A percentile compares a stretch with the other conserved stretches of the same genome.
These are phyloP conservation scores for Ceratobasidium sp. DNA, from an alignment of 1,284 basidiomycete genomes.

Conservation along the genomic window DNA sequence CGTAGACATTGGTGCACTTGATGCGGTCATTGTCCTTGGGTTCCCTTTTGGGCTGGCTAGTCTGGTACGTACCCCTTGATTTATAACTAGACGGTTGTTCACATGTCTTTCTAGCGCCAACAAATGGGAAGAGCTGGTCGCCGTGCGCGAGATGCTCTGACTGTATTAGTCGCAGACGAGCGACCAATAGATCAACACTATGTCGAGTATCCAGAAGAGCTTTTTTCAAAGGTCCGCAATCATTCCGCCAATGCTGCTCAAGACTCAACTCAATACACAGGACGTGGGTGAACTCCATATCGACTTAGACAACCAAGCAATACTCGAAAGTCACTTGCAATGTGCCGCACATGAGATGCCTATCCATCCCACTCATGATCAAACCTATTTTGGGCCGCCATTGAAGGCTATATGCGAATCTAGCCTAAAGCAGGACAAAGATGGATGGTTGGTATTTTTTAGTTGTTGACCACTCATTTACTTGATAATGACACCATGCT, in stretches of 20 bases:
- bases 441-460: slow-evolving; percentile 67
- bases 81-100: slow-evolving; percentile 8
- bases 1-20: slow-evolving; percentile 88
- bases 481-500: slow-evolving; percentile 13
- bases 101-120: slow-evolving; percentile 67
- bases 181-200: slow-evolving; percentile 84
- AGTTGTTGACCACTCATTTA: not conserved
- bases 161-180: slow-evolving; percentile 77
- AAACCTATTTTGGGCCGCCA: slow-evolving; percentile 75
- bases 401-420: slow-evolving; percentile 67
- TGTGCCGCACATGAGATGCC: slow-evolving; percentile 92
- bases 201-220: slow-evolving; percentile 73
- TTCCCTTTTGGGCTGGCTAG: slow-evolving; percentile 83
- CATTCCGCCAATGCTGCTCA: not conserved
- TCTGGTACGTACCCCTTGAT: slow-evolving; percentile 63
- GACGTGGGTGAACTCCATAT: slow-evolving; percentile 72
- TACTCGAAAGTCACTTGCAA: slow-evolving; percentile 87
- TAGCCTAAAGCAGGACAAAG: slow-evolving; percentile 68
- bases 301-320: slow-evolving; percentile 78
- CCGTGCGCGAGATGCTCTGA: slow-evolving; percentile 83
- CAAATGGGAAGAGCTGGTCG: slow-evolving; percentile 91
- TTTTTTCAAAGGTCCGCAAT: slow-evolving; percentile 64
- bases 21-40: slow-evolving; percentile 90
- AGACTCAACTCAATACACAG: slow-evolving; percentile 42
- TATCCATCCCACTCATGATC: slow-evolving; percentile 68